A percentile compares a stretch with the other conserved stretches of the same genome.
phyloP scores from a whole-genome alignment of 257 asterid genomes.

The Solanum medicagineum region DNA sequence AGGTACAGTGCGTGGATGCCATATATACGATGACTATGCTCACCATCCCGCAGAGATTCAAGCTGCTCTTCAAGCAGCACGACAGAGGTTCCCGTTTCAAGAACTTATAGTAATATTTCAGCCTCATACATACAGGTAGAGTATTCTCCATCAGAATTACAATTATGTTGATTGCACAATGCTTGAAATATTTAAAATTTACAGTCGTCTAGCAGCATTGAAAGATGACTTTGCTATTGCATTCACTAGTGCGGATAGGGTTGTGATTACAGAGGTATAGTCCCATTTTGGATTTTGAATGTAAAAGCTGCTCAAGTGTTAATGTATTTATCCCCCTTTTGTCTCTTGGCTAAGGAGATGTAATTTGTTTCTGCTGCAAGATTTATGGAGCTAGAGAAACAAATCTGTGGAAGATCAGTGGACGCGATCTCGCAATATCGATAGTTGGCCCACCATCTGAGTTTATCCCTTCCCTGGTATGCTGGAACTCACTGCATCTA shows the following conservation, averaged over 20 bases:
- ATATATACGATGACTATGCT: slow-evolving; percentile 30
- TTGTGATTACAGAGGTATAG: slow-evolving; percentile 27
- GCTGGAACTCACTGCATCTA: neutral
- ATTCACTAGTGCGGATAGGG: slow-evolving; percentile 17
- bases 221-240: slow-evolving; percentile 24
- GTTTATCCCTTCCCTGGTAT: slow-evolving; percentile 25
- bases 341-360: neutral
- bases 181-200: neutral
- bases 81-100: slow-evolving; percentile 19
- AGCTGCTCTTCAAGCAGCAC: slow-evolving; percentile 25
- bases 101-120: slow-evolving; percentile 25
- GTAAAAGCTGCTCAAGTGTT: neutral
- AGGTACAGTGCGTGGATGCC: slow-evolving; percentile 12
- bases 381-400: slow-evolving; percentile 24
- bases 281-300: neutral
- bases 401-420: slow-evolving; percentile 11
- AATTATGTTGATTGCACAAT: neutral
- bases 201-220: slow-evolving; percentile 26
- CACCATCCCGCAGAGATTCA: slow-evolving; percentile 27
- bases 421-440: slow-evolving; percentile 19
- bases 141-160: neutral
- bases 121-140: slow-evolving; percentile 30
- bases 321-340: neutral
- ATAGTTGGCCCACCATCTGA: slow-evolving; percentile 13
- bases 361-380: slow-evolving; percentile 5